phyloP scores from a whole-genome alignment of 352 stramenopile genomes.

The Plasmopara muralis region DNA sequence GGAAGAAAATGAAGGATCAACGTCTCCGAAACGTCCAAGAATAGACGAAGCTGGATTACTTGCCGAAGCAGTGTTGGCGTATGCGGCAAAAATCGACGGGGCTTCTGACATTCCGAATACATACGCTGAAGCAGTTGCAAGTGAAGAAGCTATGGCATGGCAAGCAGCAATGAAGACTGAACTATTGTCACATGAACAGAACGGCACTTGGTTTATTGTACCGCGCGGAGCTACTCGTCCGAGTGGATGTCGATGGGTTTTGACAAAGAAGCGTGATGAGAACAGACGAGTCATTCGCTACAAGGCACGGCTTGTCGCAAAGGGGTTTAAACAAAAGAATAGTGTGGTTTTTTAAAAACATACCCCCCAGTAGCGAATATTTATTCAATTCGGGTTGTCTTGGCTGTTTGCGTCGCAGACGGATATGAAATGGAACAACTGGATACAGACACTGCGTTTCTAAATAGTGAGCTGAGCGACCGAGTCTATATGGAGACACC shows the following conservation, averaged over 20 bases:
- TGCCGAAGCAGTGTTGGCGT: neutral
- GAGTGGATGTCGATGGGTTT: neutral
- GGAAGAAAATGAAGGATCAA: neutral
- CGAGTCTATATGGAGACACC: too few relatives aligned
- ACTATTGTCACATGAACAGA: neutral
- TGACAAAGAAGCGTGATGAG: neutral
- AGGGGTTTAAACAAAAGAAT: neutral
- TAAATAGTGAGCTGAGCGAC: too few relatives aligned
- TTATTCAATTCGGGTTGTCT: slow-evolving; percentile 19
- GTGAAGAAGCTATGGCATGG: neutral
- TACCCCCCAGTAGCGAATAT: slow-evolving; percentile 24
- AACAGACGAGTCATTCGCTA: neutral
- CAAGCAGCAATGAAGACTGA: neutral
- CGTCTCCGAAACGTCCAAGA: neutral
- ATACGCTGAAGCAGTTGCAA: slow-evolving; percentile 5
- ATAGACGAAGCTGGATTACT: neutral
- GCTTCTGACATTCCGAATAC: neutral
- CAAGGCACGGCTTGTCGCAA: neutral
- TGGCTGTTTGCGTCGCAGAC: slow-evolving; percentile 7
- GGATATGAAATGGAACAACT: slow-evolving; percentile 13
- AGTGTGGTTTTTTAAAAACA: neutral
- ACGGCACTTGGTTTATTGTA: neutral
- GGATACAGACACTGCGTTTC: too few relatives aligned
- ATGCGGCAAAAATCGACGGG: slow-evolving; percentile 1
- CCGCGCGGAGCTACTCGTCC: neutral